A percentile compares a stretch with the other conserved stretches of the same genome.
Conservation (phyloP, 139 green algal species). For the Chlorella sp. region DNA sequence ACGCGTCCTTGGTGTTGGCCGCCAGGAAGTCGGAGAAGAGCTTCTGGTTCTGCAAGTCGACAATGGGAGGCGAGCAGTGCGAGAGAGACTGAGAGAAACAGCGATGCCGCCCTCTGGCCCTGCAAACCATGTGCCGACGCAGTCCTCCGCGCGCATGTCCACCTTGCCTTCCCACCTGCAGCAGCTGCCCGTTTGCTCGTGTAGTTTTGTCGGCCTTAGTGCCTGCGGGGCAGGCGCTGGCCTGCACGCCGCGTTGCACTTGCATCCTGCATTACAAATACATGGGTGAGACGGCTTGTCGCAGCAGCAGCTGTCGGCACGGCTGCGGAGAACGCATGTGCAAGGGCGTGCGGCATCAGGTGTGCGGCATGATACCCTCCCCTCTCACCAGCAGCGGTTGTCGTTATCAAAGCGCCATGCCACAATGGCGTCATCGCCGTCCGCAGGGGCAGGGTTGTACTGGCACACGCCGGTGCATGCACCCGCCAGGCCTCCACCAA, state of each 20-base stretch:
- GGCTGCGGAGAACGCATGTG: not conserved
- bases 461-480: not conserved
- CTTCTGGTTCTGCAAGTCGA: conserved; percentile 7
- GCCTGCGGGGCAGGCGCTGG: not conserved
- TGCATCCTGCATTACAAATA: conserved; percentile 15
- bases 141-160: not conserved
- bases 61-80: not conserved
- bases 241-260: not conserved
- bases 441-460: not conserved
- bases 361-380: not conserved
- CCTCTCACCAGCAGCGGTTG: conserved; percentile 26
- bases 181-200: not conserved
- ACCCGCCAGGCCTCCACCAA: not conserved
- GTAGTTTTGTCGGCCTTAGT: not conserved
- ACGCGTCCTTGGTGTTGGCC: not conserved
- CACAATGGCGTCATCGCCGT: not conserved
- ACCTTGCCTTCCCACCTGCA: not conserved
- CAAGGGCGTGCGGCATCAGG: not conserved
- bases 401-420: conserved; percentile 17
- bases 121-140: not conserved
- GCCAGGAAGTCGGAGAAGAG: conserved; percentile 11
- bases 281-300: too few relatives aligned
- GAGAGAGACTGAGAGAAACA: not conserved
- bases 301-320: not conserved
- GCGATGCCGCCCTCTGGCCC: not conserved